Evolutionary conservation across 176 grass and related monocot species (phyloP).

Genomic region (Phragmites australis): DNA sequence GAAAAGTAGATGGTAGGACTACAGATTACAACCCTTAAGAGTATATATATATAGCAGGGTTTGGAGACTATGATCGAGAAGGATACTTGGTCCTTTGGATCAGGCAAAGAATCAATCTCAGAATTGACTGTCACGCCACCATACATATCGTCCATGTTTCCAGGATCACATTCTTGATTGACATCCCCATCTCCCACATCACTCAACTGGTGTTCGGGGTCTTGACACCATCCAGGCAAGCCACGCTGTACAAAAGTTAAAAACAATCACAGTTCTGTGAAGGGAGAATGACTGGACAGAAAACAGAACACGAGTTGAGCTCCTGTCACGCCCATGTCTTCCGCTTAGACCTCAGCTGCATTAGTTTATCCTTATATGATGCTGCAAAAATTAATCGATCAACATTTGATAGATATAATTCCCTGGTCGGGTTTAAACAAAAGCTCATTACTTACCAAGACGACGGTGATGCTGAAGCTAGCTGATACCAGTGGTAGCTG

Average conservation of each 20-base stretch:
- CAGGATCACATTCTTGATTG: slow-evolving; percentile 50
- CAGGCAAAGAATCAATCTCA: slow-evolving; percentile 81
- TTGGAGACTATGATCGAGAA: slow-evolving; percentile 21
- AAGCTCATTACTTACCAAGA: slow-evolving; percentile 8
- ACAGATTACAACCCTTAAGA: slow-evolving; percentile 18
- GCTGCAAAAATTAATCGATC: slow-evolving; percentile 44
- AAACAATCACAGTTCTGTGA: background rate
- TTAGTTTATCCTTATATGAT: slow-evolving; percentile 72
- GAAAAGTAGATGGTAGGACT: background rate
- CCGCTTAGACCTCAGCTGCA: slow-evolving; percentile 69
- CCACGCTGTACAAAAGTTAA: background rate
- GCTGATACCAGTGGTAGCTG: slow-evolving; percentile 67
- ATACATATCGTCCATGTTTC: slow-evolving; percentile 59
- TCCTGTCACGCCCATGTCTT: slow-evolving; percentile 77
- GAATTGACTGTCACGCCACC: slow-evolving; percentile 58
- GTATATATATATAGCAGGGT: background rate
- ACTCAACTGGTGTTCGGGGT: background rate
- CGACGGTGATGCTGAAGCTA: slow-evolving; percentile 42
- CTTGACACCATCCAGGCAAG: slow-evolving; percentile 48
- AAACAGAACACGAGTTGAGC: background rate
- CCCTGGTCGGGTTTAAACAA: background rate
- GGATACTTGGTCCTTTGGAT: slow-evolving; percentile 86
- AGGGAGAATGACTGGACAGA: background rate
- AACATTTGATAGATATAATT: background rate
- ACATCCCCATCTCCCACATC: slow-evolving; percentile 51